Percentiles rank a stretch among this genome's conserved stretches.
These are phyloP conservation scores for Stachybotrys chlorohalonatus DNA, from an alignment of 2,329 filamentous ascomycete genomes.

Conservation along the genomic window DNA sequence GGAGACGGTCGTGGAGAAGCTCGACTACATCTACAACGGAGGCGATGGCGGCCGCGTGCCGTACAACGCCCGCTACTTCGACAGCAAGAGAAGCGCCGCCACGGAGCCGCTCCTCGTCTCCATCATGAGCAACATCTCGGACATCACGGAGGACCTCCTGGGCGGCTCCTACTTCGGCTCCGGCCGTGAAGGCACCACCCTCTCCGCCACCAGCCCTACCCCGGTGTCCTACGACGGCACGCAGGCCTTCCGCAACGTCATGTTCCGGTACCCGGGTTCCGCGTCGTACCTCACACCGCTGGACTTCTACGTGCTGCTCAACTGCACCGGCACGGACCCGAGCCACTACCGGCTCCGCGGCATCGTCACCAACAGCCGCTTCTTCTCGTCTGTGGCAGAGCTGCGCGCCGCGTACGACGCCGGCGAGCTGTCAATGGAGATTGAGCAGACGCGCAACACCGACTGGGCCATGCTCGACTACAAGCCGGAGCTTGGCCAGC, in stretches of 20 bases:
- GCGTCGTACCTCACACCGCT: constrained; percentile 31
- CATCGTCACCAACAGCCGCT: constrained; percentile 30
- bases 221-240: constrained; percentile 30
- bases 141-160: constrained; percentile 32
- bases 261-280: constrained; percentile 30
- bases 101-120: constrained; percentile 25
- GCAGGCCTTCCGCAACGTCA: constrained; percentile 26
- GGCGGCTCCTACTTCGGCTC: constrained; percentile 23
- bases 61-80: constrained; percentile 23
- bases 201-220: constrained; percentile 22
- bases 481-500: constrained; percentile 16
- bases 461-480: constrained; percentile 25
- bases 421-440: constrained; percentile 23
- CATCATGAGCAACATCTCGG: constrained; percentile 32
- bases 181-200: constrained; percentile 17
- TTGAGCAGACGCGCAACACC: constrained; percentile 21
- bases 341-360: constrained; percentile 30
- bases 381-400: constrained; percentile 22
- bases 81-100: constrained; percentile 17
- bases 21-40: constrained; percentile 35
- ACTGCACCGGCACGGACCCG: constrained; percentile 32
- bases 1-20: constrained; percentile 25
- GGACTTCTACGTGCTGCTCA: constrained; percentile 34
- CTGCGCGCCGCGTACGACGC: constrained; percentile 27
- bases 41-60: constrained; percentile 25